phyloP scores from a whole-genome alignment of 2,329 filamentous ascomycete species.

The Fusarium papillatum region DNA sequence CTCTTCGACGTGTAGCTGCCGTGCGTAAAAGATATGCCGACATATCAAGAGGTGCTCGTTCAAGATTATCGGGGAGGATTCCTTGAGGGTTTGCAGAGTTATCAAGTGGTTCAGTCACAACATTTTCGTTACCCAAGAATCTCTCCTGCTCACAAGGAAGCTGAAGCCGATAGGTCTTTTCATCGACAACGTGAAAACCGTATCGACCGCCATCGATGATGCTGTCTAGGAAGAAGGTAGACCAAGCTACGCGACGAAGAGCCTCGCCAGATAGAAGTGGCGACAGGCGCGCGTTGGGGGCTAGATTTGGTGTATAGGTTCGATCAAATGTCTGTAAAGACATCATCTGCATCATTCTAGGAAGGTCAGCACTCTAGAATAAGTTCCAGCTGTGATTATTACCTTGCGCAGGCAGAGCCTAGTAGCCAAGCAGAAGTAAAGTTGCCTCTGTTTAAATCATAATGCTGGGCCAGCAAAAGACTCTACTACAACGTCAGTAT shows the following conservation, averaged over 20 bases:
- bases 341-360: constrained; percentile 2
- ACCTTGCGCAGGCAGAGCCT: not conserved
- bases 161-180: constrained; percentile 15
- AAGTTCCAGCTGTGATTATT: not conserved
- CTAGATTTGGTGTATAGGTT: not conserved
- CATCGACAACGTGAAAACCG: constrained; percentile 15
- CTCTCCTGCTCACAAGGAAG: constrained; percentile 13
- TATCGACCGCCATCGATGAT: constrained; percentile 16
- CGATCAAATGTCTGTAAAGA: not conserved
- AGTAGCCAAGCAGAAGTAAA: not conserved
- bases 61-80: not conserved
- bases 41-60: constrained; percentile 13
- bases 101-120: not conserved
- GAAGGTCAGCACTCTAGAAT: not conserved
- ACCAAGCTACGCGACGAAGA: constrained; percentile 13
- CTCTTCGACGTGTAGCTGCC: constrained; percentile 8
- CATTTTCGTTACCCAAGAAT: not conserved
- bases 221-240: constrained; percentile 14
- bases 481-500: not conserved
- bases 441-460: not conserved
- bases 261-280: not conserved
- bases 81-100: not conserved
- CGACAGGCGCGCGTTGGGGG: not conserved
- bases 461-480: not conserved
- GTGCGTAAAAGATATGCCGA: constrained; percentile 14